Evolutionary conservation across 352 stramenopile species (phyloP).

Genomic region (Pythium pectinolyticum): DNA sequence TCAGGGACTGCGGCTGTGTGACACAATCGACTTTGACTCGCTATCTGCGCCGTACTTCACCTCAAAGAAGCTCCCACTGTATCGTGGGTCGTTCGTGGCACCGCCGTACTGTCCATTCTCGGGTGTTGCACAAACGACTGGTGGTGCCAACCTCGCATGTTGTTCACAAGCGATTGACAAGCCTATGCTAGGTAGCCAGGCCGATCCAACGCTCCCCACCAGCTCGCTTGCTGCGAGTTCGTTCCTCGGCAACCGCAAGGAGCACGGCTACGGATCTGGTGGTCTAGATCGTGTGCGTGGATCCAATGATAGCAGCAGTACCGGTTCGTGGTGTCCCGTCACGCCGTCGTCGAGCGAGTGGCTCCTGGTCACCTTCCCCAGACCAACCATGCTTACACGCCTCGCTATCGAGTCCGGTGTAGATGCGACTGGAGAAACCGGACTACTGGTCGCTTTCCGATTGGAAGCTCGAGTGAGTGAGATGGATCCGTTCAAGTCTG

Average conservation of each 20-base stretch:
- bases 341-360: slow-evolving; percentile 33
- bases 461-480: slow-evolving; percentile 11
- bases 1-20: slow-evolving; percentile 38
- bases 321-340: slow-evolving; percentile 42
- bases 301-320: slow-evolving; percentile 9
- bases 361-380: slow-evolving; percentile 45
- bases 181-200: slow-evolving; percentile 9
- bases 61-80: slow-evolving; percentile 5
- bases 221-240: slow-evolving; percentile 21
- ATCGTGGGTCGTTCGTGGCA: slow-evolving; percentile 5
- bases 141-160: slow-evolving; percentile 35
- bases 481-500: slow-evolving; percentile 1
- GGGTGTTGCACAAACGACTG: slow-evolving; percentile 26
- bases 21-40: slow-evolving; percentile 39
- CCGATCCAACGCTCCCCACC: slow-evolving; percentile 18
- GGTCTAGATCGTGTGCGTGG: slow-evolving; percentile 35
- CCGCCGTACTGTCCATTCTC: slow-evolving; percentile 5
- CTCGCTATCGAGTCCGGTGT: slow-evolving; percentile 29
- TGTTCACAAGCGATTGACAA: slow-evolving; percentile 27
- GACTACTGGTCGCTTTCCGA: slow-evolving; percentile 16
- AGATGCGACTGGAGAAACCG: slow-evolving; percentile 17
- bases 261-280: slow-evolving; percentile 46
- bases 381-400: slow-evolving; percentile 40
- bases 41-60: slow-evolving; percentile 26
- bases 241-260: slow-evolving; percentile 36